Base-by-base conservation (phyloP, 106 monocot genomes). In the Platanthera zijinensis region DNA sequence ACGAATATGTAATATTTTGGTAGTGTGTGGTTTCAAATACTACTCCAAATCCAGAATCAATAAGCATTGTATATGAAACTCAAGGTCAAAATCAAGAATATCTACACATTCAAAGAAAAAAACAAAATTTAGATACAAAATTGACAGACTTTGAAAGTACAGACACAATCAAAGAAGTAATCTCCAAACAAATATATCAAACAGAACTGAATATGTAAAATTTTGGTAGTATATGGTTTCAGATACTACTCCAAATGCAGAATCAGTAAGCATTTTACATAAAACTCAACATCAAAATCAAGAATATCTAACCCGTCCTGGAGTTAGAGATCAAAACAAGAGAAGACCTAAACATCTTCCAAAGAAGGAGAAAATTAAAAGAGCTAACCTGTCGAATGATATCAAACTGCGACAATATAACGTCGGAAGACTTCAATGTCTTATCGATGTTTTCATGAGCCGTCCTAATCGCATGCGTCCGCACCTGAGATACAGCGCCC, bases 371-470 rank as follows among this genome's bases (percentile, higher is more conserved):
- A 30, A 66, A 30, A 13, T 11, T 11, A 30, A 8, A 30, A 0
- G 50, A 30, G 75, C 57, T 0, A 72, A 91, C 91, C 91, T 84
- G 80, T 3, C 91, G 86, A 15, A 80, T 77, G 72, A 88, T 82
- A 74, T 91, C 88, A 56, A 91, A 91, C 48, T 88, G 91, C 5
- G 15, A 13, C 39, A 91, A 75, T 21, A 91, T 88, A 59, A 82
- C 73, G 54, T 88, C 91, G 3, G 88, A 82, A 13, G 82, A 54
- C 78, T 84, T 88, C 66, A 88, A 52, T 8, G 86, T 80, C 82
- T 78, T 79, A 72, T 88, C 86, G 74, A 91, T 84, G 32, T 88
- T 91, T 80, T 91, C 88, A 45, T 91, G 86, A 21, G 91, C 91
- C 81, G 57, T 82, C 32, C 86, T 79, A 48, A 88, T 86, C 22